Conservation (phyloP, 345 rosid species). For the Geranium brycei region DNA sequence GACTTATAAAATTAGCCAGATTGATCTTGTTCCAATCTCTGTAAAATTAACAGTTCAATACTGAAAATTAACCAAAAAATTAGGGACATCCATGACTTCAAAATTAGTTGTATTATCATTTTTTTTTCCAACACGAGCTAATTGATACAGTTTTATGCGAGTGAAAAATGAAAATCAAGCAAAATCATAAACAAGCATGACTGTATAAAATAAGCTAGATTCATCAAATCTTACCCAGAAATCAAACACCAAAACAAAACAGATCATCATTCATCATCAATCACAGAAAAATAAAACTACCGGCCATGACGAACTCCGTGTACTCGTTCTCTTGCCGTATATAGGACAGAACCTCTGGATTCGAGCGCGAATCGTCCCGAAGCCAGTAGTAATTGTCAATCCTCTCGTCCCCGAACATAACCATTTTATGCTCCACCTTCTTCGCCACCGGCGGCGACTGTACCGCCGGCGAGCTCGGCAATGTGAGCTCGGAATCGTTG, state of each 20-base stretch:
- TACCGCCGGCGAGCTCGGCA: not conserved
- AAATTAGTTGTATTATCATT: no score
- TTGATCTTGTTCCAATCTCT: no score
- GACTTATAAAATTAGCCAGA: no score
- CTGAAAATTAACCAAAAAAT: not conserved
- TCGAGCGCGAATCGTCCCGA: constrained; percentile 76
- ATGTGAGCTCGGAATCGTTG: not conserved
- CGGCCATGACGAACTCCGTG: constrained; percentile 46
- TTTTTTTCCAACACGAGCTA: no score
- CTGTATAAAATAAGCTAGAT: no score
- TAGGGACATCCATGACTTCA: no score
- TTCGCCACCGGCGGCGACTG: constrained; percentile 50
- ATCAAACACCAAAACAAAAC: not conserved
- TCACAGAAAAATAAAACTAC: constrained; percentile 14
- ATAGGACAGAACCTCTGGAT: constrained; percentile 46
- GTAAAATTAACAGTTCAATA: no score
- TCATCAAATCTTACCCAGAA: not conserved
- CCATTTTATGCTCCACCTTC: constrained; percentile 68
- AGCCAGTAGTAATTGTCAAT: constrained; percentile 88
- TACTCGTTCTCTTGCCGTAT: constrained; percentile 60
- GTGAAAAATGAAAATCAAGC: no score
- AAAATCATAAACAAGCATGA: no score
- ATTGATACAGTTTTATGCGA: no score
- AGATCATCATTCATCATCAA: not conserved
- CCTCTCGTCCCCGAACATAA: constrained; percentile 71